These are phyloP conservation scores for Trichoderma reesei DNA, from an alignment of 495 filamentous ascomycete species.

Conservation along the genomic window DNA sequence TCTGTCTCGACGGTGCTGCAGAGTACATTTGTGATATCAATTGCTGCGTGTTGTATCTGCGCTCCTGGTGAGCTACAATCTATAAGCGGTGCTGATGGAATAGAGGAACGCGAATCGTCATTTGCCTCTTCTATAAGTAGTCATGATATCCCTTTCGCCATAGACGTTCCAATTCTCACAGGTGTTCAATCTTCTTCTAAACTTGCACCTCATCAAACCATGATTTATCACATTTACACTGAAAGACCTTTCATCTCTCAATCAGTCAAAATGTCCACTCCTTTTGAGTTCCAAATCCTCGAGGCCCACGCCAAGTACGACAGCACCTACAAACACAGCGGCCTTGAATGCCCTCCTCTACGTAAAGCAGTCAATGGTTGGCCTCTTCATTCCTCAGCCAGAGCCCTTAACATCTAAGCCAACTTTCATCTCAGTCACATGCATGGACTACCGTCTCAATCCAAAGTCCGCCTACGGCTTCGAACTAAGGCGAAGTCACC, in stretches of 20 bases:
- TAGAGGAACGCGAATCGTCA: background rate
- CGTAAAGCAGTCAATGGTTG: background rate
- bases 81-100: too few species aligned
- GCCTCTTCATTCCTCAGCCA: background rate
- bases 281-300: background rate
- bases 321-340: background rate
- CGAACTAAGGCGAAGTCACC: background rate
- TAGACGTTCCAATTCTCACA: background rate
- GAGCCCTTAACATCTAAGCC: background rate
- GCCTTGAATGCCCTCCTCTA: background rate
- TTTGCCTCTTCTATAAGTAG: background rate
- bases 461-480: background rate
- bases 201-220: too few species aligned
- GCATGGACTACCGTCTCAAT: background rate
- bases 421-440: background rate
- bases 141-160: background rate
- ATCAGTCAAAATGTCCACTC: background rate
- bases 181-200: too few species aligned
- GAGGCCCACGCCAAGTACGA: background rate
- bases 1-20: too few species aligned
- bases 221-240: background rate
- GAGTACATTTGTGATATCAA: too few species aligned
- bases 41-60: too few species aligned
- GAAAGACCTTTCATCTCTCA: background rate
- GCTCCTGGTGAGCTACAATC: too few species aligned